Evolutionary conservation across 2,329 filamentous ascomycete species (phyloP).

Genomic region (Colletotrichum viniferum): DNA sequence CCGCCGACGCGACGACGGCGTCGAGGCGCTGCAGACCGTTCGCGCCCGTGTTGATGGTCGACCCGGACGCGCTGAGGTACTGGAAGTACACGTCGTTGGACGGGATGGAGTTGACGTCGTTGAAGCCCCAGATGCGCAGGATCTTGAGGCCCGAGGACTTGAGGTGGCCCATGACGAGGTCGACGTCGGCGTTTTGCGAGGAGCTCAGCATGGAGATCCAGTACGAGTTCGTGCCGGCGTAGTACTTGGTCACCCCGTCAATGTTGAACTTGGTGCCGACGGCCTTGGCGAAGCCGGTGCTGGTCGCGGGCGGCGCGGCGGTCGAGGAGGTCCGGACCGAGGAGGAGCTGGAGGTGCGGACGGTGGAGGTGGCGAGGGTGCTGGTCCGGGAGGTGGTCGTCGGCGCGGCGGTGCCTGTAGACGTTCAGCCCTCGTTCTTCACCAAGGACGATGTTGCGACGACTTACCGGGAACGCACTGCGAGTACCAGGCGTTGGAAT

Average conservation of each 20-base stretch:
- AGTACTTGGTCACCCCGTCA: conserved; percentile 51
- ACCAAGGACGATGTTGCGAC: background rate
- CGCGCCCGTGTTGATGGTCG: conserved; percentile 65
- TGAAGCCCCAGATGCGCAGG: conserved; percentile 66
- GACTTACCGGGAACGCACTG: conserved; percentile 37
- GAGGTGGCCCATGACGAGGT: conserved; percentile 54
- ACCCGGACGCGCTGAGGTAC: conserved; percentile 49
- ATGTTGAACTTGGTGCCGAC: conserved; percentile 43
- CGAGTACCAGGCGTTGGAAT: conserved; percentile 39
- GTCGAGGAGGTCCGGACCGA: conserved; percentile 15
- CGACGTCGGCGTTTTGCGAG: conserved; percentile 53
- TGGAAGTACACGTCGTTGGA: conserved; percentile 46
- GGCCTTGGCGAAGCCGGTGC: conserved; percentile 24
- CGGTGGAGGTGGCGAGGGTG: conserved; percentile 15
- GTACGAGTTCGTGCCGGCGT: conserved; percentile 61
- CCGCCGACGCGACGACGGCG: conserved; percentile 64
- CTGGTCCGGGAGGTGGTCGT: conserved; percentile 16
- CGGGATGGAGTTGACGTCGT: conserved; percentile 53
- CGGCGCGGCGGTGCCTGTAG: conserved; percentile 10
- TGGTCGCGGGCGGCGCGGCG: conserved; percentile 8
- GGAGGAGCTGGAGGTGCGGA: conserved; percentile 4
- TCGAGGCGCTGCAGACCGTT: conserved; percentile 67
- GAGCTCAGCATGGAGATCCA: conserved; percentile 60
- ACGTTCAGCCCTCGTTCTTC: background rate
- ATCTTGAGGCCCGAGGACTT: conserved; percentile 57